Base-by-base conservation (phyloP, 2,329 filamentous ascomycete genomes). In the Seiridium unicorne region DNA sequence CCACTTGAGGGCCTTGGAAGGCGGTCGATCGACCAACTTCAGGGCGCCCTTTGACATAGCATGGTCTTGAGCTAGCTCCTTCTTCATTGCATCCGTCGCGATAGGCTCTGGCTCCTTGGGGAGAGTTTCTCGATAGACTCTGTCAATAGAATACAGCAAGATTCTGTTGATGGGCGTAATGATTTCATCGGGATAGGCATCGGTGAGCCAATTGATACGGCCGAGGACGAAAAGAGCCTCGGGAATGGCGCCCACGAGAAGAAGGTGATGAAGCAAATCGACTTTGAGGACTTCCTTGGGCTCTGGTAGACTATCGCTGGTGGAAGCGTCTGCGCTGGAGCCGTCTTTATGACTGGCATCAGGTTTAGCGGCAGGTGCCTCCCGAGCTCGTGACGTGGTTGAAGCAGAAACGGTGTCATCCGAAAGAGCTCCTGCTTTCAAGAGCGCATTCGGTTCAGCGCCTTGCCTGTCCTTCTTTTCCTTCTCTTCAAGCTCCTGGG, bases 161-260 rank as follows among this genome's bases (percentile, higher is more conserved):
- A 99, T 90, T 42, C 96, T 92, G 74, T 96, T 91, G 55, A 98
- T 84, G 58, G 83, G 88, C 3, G 70, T 89, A 38, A 91, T 87
- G 3, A 92, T 84, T 9, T 98, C 82, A 51, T 97, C 92, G 1
- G 91, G 88, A 65, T 91, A 94, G 3, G 89, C 86, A 61, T 97
- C 93, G 9, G 92, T 84, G 53, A 99, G 84, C 93, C 95, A 99
- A 11, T 93, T 92, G 68, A 97, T 97, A 58, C 90, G 89, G 40
- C 94, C 94, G 6, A 97, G 84, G 59, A 99, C 91, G 73, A 94
- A 98, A 1, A 99, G 81, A 1, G 95, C 89, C 75, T 99, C 95
- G 0, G 95, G 95, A 40, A 99, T 82, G 35, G 95, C 94, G 46
- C 96, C 95, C 60, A 97, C 95, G 4, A 91, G 91, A 2, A 99